These are phyloP conservation scores for Theileria equi DNA, from an alignment of 169 alveolate genomes.

Conservation along the genomic window DNA sequence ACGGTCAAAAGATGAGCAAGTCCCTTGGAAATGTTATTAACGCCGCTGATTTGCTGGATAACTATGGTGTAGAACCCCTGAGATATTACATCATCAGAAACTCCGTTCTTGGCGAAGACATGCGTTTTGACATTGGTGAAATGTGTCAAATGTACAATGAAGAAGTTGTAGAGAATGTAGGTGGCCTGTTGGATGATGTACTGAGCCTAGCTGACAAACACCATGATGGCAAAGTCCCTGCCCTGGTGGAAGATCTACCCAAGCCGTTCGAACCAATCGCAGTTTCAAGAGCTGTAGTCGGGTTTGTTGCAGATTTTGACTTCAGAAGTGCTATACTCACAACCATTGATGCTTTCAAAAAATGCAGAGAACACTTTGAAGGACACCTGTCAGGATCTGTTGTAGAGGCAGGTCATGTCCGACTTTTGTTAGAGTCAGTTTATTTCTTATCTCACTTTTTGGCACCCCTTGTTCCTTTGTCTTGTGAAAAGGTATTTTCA, in stretches of 20 bases:
- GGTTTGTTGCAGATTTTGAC: slow-evolving; percentile 47
- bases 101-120: slow-evolving; percentile 74
- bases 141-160: slow-evolving; percentile 76
- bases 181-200: slow-evolving; percentile 78
- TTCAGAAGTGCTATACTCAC: slow-evolving; percentile 73
- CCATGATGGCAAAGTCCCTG: slow-evolving; percentile 74
- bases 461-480: slow-evolving; percentile 81
- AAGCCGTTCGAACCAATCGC: slow-evolving; percentile 75
- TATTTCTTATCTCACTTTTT: slow-evolving; percentile 82
- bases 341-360: slow-evolving; percentile 73
- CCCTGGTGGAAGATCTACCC: slow-evolving; percentile 43
- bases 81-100: slow-evolving; percentile 76
- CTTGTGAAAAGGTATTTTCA: slow-evolving; percentile 75
- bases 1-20: slow-evolving; percentile 92
- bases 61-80: slow-evolving; percentile 70
- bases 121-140: slow-evolving; percentile 71
- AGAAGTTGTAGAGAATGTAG: slow-evolving; percentile 81
- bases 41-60: slow-evolving; percentile 76
- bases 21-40: slow-evolving; percentile 86
- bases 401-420: slow-evolving; percentile 71
- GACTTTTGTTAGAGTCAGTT: slow-evolving; percentile 85
- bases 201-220: slow-evolving; percentile 69
- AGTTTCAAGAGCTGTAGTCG: slow-evolving; percentile 56
- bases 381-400: slow-evolving; percentile 82
- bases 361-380: slow-evolving; percentile 58